These are phyloP conservation scores for Termitomyces sp. DNA, from an alignment of 768 basidiomycete genomes.

Conservation along the genomic window DNA sequence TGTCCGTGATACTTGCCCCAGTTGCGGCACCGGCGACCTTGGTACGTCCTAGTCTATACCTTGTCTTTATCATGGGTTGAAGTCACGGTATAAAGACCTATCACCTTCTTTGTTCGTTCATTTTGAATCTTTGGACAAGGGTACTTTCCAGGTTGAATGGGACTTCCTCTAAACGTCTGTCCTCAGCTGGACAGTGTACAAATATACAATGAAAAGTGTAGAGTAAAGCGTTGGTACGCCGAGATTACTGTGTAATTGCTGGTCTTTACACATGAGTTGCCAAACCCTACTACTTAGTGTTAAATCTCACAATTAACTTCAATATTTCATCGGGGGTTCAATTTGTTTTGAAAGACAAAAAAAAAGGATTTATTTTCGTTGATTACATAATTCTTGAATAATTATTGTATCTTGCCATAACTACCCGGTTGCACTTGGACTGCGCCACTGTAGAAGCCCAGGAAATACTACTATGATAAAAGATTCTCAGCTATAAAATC, in stretches of 20 bases:
- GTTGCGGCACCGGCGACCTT: constrained; percentile 16
- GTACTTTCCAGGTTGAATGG: constrained; percentile 13
- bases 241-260: neutral
- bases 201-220: neutral
- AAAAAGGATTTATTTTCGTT: too few relatives aligned
- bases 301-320: neutral
- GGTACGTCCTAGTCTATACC: constrained; percentile 10
- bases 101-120: constrained; percentile 18
- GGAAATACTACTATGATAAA: too few relatives aligned
- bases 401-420: too few relatives aligned
- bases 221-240: neutral
- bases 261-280: constrained; percentile 1
- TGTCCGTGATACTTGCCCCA: constrained; percentile 19
- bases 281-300: neutral
- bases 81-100: constrained; percentile 14
- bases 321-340: neutral
- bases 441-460: too few relatives aligned
- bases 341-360: neutral
- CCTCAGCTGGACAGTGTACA: neutral
- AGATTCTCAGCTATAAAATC: too few relatives aligned
- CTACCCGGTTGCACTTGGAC: too few relatives aligned
- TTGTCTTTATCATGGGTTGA: neutral
- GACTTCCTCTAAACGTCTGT: constrained; percentile 7
- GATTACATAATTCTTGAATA: too few relatives aligned
- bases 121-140: constrained; percentile 15